Percentiles rank a stretch among this genome's conserved stretches.
These are phyloP conservation scores for Bisporella sp. DNA, from an alignment of 2,329 filamentous ascomycete genomes.

Conservation along the genomic window DNA sequence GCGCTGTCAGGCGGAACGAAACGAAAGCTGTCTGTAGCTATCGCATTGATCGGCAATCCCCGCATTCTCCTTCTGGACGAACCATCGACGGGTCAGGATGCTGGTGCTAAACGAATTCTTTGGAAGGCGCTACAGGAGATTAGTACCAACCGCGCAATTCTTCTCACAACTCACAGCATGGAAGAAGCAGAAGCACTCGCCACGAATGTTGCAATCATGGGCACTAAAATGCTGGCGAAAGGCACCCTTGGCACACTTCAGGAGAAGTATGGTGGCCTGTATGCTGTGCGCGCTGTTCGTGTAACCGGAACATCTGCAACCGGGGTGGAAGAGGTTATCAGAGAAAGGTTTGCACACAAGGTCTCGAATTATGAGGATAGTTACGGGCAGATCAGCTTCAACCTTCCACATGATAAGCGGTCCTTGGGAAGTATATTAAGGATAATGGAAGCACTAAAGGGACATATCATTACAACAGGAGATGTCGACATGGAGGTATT, in stretches of 20 bases:
- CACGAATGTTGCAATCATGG: conserved; percentile 29
- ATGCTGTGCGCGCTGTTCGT: conserved; percentile 14
- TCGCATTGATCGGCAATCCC: conserved; percentile 27
- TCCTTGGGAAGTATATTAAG: conserved; percentile 18
- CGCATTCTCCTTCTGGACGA: conserved; percentile 27
- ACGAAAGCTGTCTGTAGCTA: conserved; percentile 27
- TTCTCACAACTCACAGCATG: conserved; percentile 32
- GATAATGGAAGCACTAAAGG: conserved; percentile 19
- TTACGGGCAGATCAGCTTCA: conserved; percentile 19
- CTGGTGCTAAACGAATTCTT: conserved; percentile 28
- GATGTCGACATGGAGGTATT: conserved; percentile 7
- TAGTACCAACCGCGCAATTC: conserved; percentile 22
- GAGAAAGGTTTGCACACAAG: conserved; percentile 9
- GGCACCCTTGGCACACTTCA: conserved; percentile 18
- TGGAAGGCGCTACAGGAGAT: conserved; percentile 28
- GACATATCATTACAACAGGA: conserved; percentile 7
- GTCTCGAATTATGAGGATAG: conserved; percentile 16
- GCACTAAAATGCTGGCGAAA: conserved; percentile 25
- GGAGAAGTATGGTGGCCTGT: conserved; percentile 15
- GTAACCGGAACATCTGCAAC: background rate
- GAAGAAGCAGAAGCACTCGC: conserved; percentile 30
- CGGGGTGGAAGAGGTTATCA: conserved; percentile 10
- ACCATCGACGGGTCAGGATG: conserved; percentile 27
- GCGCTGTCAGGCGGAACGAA: conserved; percentile 27
- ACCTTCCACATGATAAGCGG: conserved; percentile 15